Percentiles rank a stretch among this genome's conserved stretches.
Evolutionary conservation across 345 rosid species (phyloP).

Genomic region (Mangifera indica): DNA sequence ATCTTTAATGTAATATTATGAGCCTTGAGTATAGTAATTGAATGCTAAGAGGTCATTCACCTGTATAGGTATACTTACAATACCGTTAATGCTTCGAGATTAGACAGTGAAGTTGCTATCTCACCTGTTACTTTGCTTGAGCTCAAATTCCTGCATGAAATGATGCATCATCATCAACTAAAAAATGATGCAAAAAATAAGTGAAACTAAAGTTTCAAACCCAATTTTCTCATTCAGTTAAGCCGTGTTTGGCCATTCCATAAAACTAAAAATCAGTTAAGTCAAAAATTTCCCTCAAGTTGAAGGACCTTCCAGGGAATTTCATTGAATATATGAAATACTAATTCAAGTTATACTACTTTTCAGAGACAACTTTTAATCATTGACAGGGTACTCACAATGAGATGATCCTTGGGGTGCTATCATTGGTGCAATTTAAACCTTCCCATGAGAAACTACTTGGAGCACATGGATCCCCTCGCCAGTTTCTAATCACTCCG

Average conservation of each 20-base stretch:
- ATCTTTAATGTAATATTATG: background rate
- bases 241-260: background rate
- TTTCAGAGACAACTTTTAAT: background rate
- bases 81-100: background rate
- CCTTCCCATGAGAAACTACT: background rate
- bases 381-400: background rate
- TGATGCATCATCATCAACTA: background rate
- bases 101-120: no score
- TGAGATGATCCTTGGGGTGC: background rate
- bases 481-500: background rate
- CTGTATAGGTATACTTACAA: no score
- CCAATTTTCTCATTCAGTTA: no score
- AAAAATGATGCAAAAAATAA: background rate
- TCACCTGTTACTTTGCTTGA: slow-evolving; percentile 32
- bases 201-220: background rate
- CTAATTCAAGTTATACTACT: background rate
- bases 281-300: background rate
- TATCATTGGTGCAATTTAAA: background rate
- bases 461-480: background rate
- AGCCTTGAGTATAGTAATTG: no score
- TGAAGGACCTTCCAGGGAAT: background rate
- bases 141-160: slow-evolving; percentile 38
- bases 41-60: background rate
- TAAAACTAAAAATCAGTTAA: background rate
- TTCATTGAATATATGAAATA: background rate